Evolutionary conservation across 345 rosid species (phyloP).

Genomic region (Camelina neglecta): DNA sequence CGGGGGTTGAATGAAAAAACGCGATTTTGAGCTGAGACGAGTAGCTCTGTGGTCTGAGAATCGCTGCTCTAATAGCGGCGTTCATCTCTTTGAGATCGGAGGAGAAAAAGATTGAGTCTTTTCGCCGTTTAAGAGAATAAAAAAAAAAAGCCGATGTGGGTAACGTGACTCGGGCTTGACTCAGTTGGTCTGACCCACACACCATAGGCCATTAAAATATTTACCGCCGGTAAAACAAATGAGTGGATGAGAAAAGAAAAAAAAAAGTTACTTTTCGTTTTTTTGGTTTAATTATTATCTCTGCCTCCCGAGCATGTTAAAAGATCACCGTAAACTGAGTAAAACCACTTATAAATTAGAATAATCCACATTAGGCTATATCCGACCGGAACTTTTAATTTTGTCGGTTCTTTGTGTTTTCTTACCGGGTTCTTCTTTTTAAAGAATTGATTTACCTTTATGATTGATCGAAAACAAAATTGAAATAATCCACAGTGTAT

Average conservation of each 20-base stretch:
- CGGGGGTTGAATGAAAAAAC: conserved; percentile 68
- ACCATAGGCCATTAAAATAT: conserved; percentile 1
- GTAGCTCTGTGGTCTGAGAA: conserved; percentile 46
- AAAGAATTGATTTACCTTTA: too few relatives aligned
- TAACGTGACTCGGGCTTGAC: conserved; percentile 43
- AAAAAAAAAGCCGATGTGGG: conserved; percentile 21
- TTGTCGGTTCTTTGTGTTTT: too few relatives aligned
- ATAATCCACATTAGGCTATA: too few relatives aligned
- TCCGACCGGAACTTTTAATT: too few relatives aligned
- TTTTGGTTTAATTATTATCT: conserved; percentile 6
- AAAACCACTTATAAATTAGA: conserved; percentile 26
- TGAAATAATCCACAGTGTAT: too few relatives aligned
- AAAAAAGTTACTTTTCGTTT: neutral
- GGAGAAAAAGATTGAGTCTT: conserved; percentile 27
- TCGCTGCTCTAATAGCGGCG: conserved; percentile 49
- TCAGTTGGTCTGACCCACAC: conserved; percentile 28
- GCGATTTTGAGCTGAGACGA: conserved; percentile 38
- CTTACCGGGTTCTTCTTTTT: too few relatives aligned
- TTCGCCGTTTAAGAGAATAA: conserved; percentile 10
- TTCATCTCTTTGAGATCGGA: conserved; percentile 47
- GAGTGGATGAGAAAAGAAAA: neutral
- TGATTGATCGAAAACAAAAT: too few relatives aligned
- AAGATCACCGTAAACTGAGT: conserved; percentile 17
- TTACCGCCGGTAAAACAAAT: conserved; percentile 17
- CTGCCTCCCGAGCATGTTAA: conserved; percentile 18